phyloP scores from a whole-genome alignment of 2,329 filamentous ascomycete species.

The Penicillium digitatum region DNA sequence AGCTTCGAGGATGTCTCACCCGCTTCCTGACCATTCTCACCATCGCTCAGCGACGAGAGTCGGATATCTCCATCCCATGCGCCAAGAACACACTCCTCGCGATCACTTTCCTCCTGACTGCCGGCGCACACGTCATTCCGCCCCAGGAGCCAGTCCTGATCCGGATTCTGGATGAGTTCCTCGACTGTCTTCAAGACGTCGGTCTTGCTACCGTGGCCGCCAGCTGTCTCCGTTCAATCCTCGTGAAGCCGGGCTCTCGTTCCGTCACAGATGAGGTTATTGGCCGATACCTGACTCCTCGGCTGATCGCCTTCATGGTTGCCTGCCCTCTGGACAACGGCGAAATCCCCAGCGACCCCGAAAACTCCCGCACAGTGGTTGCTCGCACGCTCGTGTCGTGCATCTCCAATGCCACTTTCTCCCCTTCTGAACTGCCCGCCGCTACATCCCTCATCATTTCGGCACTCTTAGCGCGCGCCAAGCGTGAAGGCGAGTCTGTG shows the following conservation, averaged over 20 bases:
- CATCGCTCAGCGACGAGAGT: slow-evolving; percentile 50
- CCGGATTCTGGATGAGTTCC: slow-evolving; percentile 71
- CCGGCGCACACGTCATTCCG: slow-evolving; percentile 68
- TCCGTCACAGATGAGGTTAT: slow-evolving; percentile 67
- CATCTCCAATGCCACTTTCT: slow-evolving; percentile 47
- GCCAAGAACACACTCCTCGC: slow-evolving; percentile 92
- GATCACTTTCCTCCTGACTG: slow-evolving; percentile 82
- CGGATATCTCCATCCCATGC: slow-evolving; percentile 72
- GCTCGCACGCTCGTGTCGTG: slow-evolving; percentile 73
- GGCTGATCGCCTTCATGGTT: slow-evolving; percentile 70
- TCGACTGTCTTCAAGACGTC: slow-evolving; percentile 69
- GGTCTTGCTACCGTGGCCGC: slow-evolving; percentile 75
- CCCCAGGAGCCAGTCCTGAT: slow-evolving; percentile 70
- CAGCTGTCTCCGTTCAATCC: slow-evolving; percentile 79
- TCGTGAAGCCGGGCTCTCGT: slow-evolving; percentile 61
- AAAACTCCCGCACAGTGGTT: slow-evolving; percentile 66
- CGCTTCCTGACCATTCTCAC: slow-evolving; percentile 71
- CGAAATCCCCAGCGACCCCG: slow-evolving; percentile 63
- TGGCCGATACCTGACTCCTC: slow-evolving; percentile 68
- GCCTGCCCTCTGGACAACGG: slow-evolving; percentile 50
- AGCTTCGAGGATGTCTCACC: slow-evolving; percentile 76
- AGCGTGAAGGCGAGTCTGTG: slow-evolving; percentile 55
- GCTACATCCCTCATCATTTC: slow-evolving; percentile 76
- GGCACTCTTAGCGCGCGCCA: slow-evolving; percentile 68
- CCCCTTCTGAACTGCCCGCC: slow-evolving; percentile 29